Conservation (phyloP, 2,329 filamentous ascomycete species). For the Sporothrix phasma region DNA sequence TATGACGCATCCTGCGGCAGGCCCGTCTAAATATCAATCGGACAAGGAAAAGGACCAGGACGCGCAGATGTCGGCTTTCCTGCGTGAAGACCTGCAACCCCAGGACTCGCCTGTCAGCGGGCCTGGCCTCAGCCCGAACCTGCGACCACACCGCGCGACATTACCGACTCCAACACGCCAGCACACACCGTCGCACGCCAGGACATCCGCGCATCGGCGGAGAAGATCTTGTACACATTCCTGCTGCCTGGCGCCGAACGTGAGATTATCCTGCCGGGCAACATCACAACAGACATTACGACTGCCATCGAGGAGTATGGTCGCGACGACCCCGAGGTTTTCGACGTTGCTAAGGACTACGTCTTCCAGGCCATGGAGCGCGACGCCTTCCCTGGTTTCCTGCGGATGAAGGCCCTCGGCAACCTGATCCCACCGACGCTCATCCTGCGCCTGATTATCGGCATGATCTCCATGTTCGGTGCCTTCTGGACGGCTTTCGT, state of each 20-base stretch:
- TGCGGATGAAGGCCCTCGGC: conserved; percentile 87
- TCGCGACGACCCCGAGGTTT: conserved; percentile 92
- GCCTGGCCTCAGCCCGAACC: conserved; percentile 33
- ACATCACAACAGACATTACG: conserved; percentile 78
- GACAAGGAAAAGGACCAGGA: conserved; percentile 71
- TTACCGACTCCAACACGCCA: conserved; percentile 71
- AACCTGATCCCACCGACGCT: conserved; percentile 90
- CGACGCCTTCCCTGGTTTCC: conserved; percentile 95
- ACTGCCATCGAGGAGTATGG: conserved; percentile 81
- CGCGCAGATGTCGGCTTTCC: conserved; percentile 81
- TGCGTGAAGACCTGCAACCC: conserved; percentile 55
- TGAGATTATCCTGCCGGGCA: conserved; percentile 85
- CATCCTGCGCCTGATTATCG: conserved; percentile 74
- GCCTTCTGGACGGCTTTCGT: conserved; percentile 92
- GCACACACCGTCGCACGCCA: conserved; percentile 75
- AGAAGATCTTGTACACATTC: conserved; percentile 98
- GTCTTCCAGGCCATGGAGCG: conserved; percentile 99
- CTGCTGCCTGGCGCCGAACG: conserved; percentile 89
- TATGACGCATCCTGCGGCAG: conserved; percentile 47
- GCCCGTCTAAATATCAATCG: conserved; percentile 51
- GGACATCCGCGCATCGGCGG: conserved; percentile 85
- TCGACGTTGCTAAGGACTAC: conserved; percentile 96
- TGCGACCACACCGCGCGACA: conserved; percentile 51
- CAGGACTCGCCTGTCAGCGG: conserved; percentile 48
- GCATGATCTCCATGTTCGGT: conserved; percentile 76